phyloP scores from a whole-genome alignment of 495 filamentous ascomycete species.

The Halenospora varia region DNA sequence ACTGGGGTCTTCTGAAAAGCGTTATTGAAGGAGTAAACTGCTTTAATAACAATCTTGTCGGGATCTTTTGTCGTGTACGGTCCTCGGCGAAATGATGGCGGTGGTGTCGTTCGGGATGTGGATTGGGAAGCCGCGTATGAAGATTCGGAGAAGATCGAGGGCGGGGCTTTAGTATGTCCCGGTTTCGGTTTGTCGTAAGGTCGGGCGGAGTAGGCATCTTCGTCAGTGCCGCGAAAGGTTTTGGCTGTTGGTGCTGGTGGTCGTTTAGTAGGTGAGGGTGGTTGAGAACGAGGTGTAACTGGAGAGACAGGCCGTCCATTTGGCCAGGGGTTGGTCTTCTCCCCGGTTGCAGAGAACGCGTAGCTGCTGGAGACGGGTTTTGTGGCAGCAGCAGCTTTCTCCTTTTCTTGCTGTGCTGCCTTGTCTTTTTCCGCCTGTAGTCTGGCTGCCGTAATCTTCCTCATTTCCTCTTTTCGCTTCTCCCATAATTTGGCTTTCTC shows the following conservation, averaged over 20 bases:
- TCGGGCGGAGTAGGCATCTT: slow-evolving; percentile 71
- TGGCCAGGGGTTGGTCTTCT: slow-evolving; percentile 54
- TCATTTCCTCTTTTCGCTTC: slow-evolving; percentile 32
- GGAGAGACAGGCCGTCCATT: slow-evolving; percentile 40
- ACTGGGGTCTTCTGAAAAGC: slow-evolving; percentile 74
- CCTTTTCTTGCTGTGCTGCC: slow-evolving; percentile 13
- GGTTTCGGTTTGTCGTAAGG: slow-evolving; percentile 70
- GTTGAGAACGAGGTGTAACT: slow-evolving; percentile 18
- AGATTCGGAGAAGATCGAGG: slow-evolving; percentile 74
- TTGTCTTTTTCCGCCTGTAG: slow-evolving; percentile 22
- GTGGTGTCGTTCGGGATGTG: slow-evolving; percentile 81
- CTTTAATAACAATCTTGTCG: slow-evolving; percentile 89
- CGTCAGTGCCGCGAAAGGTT: slow-evolving; percentile 56
- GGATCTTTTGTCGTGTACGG: slow-evolving; percentile 84
- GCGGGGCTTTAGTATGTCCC: slow-evolving; percentile 47
- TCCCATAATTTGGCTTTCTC: slow-evolving; percentile 28
- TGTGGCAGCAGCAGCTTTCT: not conserved
- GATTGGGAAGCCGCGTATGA: slow-evolving; percentile 78
- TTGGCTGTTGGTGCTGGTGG: slow-evolving; percentile 56
- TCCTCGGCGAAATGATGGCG: slow-evolving; percentile 68
- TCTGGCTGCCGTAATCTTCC: slow-evolving; percentile 29
- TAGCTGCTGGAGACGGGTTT: slow-evolving; percentile 30
- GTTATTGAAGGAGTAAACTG: slow-evolving; percentile 87
- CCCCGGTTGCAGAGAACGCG: slow-evolving; percentile 49
- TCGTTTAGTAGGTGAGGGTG: slow-evolving; percentile 31